These are phyloP conservation scores for Blastobotrys aristatus DNA, from an alignment of 1,139 yeast genomes.

Conservation along the genomic window DNA sequence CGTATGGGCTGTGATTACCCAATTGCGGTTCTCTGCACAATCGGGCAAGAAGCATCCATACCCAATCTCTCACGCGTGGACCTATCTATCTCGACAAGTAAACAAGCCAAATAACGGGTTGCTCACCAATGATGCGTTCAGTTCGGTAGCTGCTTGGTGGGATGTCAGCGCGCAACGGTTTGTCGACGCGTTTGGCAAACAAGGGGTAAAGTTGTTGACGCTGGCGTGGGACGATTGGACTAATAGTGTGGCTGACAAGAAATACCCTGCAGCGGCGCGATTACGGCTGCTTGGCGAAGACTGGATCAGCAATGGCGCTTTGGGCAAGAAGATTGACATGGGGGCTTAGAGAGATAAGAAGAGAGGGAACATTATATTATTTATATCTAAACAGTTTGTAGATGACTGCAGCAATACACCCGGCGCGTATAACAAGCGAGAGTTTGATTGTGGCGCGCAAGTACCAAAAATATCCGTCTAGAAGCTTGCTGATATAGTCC, in stretches of 20 bases:
- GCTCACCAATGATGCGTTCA: constrained; percentile 66
- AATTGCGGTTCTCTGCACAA: constrained; percentile 30
- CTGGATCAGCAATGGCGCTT: constrained; percentile 46
- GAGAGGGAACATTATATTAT: too few relatives aligned
- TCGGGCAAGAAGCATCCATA: constrained; percentile 43
- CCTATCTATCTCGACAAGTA: constrained; percentile 60
- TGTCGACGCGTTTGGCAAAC: constrained; percentile 54
- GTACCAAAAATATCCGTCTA: constrained; percentile 15
- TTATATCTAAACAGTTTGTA: neutral
- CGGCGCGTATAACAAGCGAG: constrained; percentile 7
- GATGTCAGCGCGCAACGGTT: constrained; percentile 69
- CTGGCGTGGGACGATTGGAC: constrained; percentile 50
- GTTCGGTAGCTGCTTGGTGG: constrained; percentile 84
- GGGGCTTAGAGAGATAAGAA: too few relatives aligned
- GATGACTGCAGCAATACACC: neutral
- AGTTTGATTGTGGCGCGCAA: constrained; percentile 10
- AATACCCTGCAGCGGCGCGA: constrained; percentile 73
- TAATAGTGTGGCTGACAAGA: constrained; percentile 42
- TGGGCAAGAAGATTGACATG: constrained; percentile 26
- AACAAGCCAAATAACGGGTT: constrained; percentile 50
- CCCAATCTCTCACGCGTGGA: constrained; percentile 59
- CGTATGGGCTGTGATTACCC: constrained; percentile 69
- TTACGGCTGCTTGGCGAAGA: constrained; percentile 73
- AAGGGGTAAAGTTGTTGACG: constrained; percentile 58
- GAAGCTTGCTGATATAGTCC: constrained; percentile 14